phyloP scores from a whole-genome alignment of 2,329 filamentous ascomycete genomes.

The Cercospora canescens region DNA sequence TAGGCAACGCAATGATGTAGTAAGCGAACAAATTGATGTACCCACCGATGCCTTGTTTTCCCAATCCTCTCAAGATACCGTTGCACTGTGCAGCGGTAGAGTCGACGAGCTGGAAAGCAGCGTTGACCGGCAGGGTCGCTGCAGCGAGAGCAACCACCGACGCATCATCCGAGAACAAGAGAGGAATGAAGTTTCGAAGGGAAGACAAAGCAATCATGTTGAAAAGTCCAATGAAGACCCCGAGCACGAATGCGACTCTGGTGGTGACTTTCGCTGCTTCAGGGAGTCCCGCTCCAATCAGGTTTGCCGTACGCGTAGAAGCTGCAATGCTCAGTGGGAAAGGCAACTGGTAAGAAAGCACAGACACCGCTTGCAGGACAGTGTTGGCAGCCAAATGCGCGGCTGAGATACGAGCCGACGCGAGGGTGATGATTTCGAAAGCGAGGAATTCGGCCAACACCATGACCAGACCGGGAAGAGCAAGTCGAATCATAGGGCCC shows the following conservation, averaged over 20 bases:
- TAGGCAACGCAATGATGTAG: conserved; percentile 80
- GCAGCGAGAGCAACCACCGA: conserved; percentile 68
- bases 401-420: conserved; percentile 75
- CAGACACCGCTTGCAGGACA: conserved; percentile 74
- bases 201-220: conserved; percentile 71
- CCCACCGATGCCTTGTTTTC: conserved; percentile 84
- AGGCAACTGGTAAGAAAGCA: conserved; percentile 85
- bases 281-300: conserved; percentile 83
- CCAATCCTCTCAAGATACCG: conserved; percentile 82
- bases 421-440: conserved; percentile 88
- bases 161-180: conserved; percentile 69
- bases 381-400: conserved; percentile 85
- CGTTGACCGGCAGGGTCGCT: conserved; percentile 73
- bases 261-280: conserved; percentile 77
- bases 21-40: conserved; percentile 86
- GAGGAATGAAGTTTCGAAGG: conserved; percentile 72
- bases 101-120: conserved; percentile 89
- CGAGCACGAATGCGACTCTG: conserved; percentile 70
- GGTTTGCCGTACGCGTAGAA: conserved; percentile 84
- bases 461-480: conserved; percentile 88
- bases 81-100: conserved; percentile 76
- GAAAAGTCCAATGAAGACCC: conserved; percentile 71
- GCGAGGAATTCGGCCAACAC: conserved; percentile 84
- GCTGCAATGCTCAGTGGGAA: conserved; percentile 89
- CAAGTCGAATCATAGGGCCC: conserved; percentile 82